phyloP scores from a whole-genome alignment of 768 basidiomycete species.

The Lentinus brumalis region DNA sequence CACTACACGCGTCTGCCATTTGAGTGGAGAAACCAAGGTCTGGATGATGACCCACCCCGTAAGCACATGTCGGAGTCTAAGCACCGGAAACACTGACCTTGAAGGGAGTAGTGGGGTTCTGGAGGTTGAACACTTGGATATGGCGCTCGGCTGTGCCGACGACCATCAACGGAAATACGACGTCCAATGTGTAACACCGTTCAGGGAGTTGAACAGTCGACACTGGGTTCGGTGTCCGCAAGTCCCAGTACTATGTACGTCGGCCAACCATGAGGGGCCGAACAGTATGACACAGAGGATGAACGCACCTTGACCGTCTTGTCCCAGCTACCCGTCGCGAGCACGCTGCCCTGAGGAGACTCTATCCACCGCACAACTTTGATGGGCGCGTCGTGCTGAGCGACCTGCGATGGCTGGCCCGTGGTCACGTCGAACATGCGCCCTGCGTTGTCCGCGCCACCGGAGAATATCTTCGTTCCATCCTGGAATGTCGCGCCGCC shows the following conservation, averaged over 20 bases:
- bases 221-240: constrained; percentile 74
- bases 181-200: constrained; percentile 86
- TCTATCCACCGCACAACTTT: constrained; percentile 84
- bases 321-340: constrained; percentile 97
- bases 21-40: constrained; percentile 84
- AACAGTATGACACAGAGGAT: neutral
- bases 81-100: constrained; percentile 48
- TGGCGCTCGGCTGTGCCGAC: constrained; percentile 93
- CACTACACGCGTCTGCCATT: constrained; percentile 90
- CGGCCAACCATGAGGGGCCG: neutral
- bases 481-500: constrained; percentile 50
- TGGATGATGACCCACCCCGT: constrained; percentile 32
- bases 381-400: constrained; percentile 88
- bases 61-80: constrained; percentile 4
- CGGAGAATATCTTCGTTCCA: constrained; percentile 88
- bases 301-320: constrained; percentile 85
- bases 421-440: constrained; percentile 90
- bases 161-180: constrained; percentile 81
- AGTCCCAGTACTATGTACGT: constrained; percentile 82
- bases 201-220: constrained; percentile 85
- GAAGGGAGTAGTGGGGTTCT: constrained; percentile 76
- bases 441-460: constrained; percentile 94
- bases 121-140: constrained; percentile 86
- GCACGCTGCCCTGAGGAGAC: constrained; percentile 68
- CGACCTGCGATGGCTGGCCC: constrained; percentile 79